Conservation (phyloP, 2,329 filamentous ascomycete species). For the Tolypocladium cylindrosporum region DNA sequence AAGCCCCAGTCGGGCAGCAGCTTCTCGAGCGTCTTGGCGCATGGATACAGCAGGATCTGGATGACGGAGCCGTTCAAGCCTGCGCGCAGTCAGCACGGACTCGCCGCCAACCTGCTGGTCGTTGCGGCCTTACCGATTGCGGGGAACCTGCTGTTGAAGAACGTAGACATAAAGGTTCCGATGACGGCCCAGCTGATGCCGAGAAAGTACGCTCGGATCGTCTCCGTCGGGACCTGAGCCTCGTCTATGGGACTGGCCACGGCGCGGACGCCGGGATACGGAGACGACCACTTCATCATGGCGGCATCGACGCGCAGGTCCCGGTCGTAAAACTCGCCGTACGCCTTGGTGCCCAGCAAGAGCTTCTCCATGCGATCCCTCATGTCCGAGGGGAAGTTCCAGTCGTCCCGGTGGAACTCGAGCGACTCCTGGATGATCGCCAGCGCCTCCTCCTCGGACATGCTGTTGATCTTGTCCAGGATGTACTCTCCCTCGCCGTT, state of each 20-base stretch:
- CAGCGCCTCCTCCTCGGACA: conserved; percentile 31
- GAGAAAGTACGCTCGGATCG: conserved; percentile 30
- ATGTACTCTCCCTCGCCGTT: conserved; percentile 30
- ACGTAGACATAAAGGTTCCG: conserved; percentile 24
- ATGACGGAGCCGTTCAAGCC: conserved; percentile 24
- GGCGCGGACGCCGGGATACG: conserved; percentile 31
- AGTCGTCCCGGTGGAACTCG: conserved; percentile 30
- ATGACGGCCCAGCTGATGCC: conserved; percentile 16
- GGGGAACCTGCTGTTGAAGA: conserved; percentile 30
- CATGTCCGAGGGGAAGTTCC: conserved; percentile 34
- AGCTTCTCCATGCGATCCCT: conserved; percentile 28
- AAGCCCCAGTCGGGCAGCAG: conserved; percentile 34
- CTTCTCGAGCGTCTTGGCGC: conserved; percentile 31
- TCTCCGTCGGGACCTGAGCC: conserved; percentile 25
- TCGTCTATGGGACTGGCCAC: conserved; percentile 27
- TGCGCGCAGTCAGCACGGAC: conserved; percentile 3
- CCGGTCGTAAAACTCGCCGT: conserved; percentile 29
- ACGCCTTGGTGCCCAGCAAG: conserved; percentile 25
- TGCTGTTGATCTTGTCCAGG: conserved; percentile 28
- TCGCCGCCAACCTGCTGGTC: no score
- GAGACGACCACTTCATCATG: conserved; percentile 29
- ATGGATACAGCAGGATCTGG: conserved; percentile 36
- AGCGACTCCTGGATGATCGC: conserved; percentile 26
- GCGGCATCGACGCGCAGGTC: conserved; percentile 30
- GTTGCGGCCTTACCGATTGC: conserved; percentile 14